Base-by-base conservation (phyloP, 2,329 filamentous ascomycete genomes). In the Cladophialophora exuberans region DNA sequence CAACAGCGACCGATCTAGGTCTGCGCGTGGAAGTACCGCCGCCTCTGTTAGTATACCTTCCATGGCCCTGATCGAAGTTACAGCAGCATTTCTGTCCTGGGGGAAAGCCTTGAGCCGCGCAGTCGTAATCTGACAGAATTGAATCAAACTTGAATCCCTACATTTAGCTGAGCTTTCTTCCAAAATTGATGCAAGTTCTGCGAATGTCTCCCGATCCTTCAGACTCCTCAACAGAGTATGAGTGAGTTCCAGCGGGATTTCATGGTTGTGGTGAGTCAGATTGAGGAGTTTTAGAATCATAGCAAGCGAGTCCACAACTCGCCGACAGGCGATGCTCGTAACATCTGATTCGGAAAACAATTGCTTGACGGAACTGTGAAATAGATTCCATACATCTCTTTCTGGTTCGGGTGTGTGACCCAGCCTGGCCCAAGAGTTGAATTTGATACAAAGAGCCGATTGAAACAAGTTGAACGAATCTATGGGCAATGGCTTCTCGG, bases 331-430 rank as follows among this genome's bases (percentile, higher is more conserved):
- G 6, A 39, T 15, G 17, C 46, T 13, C 1, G 31, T 10, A 22
- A 13, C 46, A 11, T 17, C 38, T 15, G 28, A 18, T 20, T 13
- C 30, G 22, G 51, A 18, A 4, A 52, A 48, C 17, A 51, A 17
- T 18, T 41, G 52, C 39, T 56, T 69, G 20, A 77, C 62, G 36
- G 71, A 77, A 11, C 70, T 69, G 28, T 69, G 62, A 46, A 79
- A 67, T 25, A 74, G 76, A 39, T 72, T 69, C 62, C 72, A 73
- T 38, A 78, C 63, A 45, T 79, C 76, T 51, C 69, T 72, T 3
- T 56, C 64, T 38, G 72, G 65, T 30, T 79, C 70, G 17, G 69
- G 71, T n/a, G 68, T 52, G 59, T 77, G 75, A 2, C 69, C 67
- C 3, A 72, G 68, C 6, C 75, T 41, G 33, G 70, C 70, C 76